phyloP scores from a whole-genome alignment of 106 monocot species.

The Agapanthus africanus region DNA sequence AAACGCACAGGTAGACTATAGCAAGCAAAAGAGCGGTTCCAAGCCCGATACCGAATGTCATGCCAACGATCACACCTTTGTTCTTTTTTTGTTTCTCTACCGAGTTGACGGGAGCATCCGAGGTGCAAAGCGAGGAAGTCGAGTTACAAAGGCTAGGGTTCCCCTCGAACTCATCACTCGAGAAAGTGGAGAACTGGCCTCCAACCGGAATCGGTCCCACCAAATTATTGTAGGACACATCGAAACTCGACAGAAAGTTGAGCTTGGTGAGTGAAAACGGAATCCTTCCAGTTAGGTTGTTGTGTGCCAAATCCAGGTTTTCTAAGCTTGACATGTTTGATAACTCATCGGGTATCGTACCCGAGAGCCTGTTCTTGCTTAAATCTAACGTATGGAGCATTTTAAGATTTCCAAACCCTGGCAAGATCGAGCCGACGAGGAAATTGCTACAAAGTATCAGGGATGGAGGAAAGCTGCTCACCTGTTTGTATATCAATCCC shows the following conservation, averaged over 20 bases:
- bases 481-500: slow-evolving; percentile 52
- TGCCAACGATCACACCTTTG: slow-evolving; percentile 28
- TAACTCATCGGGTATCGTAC: slow-evolving; percentile 45
- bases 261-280: slow-evolving; percentile 48
- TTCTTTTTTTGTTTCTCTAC: slow-evolving; percentile 13
- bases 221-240: slow-evolving; percentile 58
- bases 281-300: slow-evolving; percentile 48
- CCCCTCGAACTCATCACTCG: slow-evolving; percentile 38
- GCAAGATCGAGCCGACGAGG: slow-evolving; percentile 43
- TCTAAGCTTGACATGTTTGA: slow-evolving; percentile 61
- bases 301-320: slow-evolving; percentile 51
- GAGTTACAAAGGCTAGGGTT: slow-evolving; percentile 51
- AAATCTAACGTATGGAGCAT: slow-evolving; percentile 51
- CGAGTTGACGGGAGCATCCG: not conserved
- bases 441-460: slow-evolving; percentile 42
- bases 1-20: slow-evolving; percentile 29
- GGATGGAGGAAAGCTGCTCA: slow-evolving; percentile 63
- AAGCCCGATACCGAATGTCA: slow-evolving; percentile 29
- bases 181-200: slow-evolving; percentile 70
- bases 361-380: slow-evolving; percentile 40
- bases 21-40: slow-evolving; percentile 30
- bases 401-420: slow-evolving; percentile 42
- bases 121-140: slow-evolving; percentile 17
- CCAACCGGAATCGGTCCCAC: slow-evolving; percentile 41
- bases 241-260: slow-evolving; percentile 55